Evolutionary conservation across 331 rosid species (phyloP).

Genomic region (Malus hybrid): DNA sequence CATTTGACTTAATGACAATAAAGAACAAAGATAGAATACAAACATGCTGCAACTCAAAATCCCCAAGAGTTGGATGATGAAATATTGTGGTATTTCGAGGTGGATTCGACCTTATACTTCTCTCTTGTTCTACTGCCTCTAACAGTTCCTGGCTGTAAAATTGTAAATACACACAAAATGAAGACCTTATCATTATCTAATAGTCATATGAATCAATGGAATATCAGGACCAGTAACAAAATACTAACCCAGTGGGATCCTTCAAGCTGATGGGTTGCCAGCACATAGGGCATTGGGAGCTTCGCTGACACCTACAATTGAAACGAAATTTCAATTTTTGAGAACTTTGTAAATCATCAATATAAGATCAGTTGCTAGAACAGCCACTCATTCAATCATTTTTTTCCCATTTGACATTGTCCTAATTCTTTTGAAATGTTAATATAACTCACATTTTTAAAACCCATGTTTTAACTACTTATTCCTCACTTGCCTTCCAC

Average conservation of each 20-base stretch:
- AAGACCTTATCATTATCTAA: conserved; percentile 8
- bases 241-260: conserved; percentile 77
- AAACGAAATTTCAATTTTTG: not conserved
- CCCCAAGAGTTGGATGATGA: conserved; percentile 96
- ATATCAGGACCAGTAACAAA: conserved; percentile 5
- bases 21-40: conserved; percentile 29
- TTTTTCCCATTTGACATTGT: not conserved
- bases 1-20: not conserved
- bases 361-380: no score
- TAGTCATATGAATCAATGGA: not conserved
- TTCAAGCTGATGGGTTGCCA: conserved; percentile 93
- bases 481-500: not conserved
- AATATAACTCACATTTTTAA: not conserved
- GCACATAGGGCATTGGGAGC: conserved; percentile 99
- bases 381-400: no score
- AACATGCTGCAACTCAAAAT: conserved; percentile 93
- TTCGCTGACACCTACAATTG: conserved; percentile 81
- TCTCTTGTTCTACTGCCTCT: conserved; percentile 84
- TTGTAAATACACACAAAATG: not conserved
- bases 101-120: conserved; percentile 70
- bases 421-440: not conserved
- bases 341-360: not conserved
- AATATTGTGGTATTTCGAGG: conserved; percentile 79
- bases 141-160: conserved; percentile 84
- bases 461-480: not conserved